Percentiles rank a stretch among this genome's conserved stretches.
phyloP scores from a whole-genome alignment of 208 protist species.

The Wallacemonas sp. region DNA sequence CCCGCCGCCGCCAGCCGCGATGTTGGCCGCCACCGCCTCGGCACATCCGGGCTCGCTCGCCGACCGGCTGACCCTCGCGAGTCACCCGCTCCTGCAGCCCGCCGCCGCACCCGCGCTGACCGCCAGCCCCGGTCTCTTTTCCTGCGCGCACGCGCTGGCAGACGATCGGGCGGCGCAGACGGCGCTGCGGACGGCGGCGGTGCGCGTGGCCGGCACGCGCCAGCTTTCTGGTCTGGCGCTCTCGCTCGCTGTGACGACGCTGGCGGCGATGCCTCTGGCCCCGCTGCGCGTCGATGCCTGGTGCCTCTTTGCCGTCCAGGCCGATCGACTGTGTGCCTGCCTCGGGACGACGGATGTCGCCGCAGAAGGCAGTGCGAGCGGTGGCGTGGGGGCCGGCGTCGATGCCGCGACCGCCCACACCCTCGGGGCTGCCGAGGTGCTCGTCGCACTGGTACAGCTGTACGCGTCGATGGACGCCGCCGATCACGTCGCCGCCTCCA shows the following conservation, averaged over 20 bases:
- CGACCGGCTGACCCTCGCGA: conserved; percentile 15
- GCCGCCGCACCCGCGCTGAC: conserved; percentile 13
- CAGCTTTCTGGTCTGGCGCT: conserved; percentile 22
- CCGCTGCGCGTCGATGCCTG: conserved; percentile 12
- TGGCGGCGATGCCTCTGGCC: conserved; percentile 18
- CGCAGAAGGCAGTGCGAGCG: too few relatives aligned
- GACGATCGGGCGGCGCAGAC: conserved; percentile 24
- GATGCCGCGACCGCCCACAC: conserved; percentile 8
- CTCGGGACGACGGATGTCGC: not conserved
- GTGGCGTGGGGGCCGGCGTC: too few relatives aligned
- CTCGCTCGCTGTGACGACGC: conserved; percentile 24
- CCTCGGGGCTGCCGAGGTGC: conserved; percentile 39
- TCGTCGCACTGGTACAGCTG: conserved; percentile 39
- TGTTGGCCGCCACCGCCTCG: conserved; percentile 26
- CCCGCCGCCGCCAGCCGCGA: conserved; percentile 18
- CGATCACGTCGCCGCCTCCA: too few relatives aligned
- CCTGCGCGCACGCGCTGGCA: conserved; percentile 21
- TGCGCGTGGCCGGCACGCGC: conserved; percentile 17
- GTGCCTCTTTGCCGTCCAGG: conserved; percentile 20
- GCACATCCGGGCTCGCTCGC: conserved; percentile 13
- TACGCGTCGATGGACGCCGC: not conserved
- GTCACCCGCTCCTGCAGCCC: conserved; percentile 23
- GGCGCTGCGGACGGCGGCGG: conserved; percentile 10
- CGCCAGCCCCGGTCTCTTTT: conserved; percentile 19
- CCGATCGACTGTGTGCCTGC: conserved; percentile 6